Conservation (phyloP, 495 filamentous ascomycete genomes). For the Rhypophila decipiens region DNA sequence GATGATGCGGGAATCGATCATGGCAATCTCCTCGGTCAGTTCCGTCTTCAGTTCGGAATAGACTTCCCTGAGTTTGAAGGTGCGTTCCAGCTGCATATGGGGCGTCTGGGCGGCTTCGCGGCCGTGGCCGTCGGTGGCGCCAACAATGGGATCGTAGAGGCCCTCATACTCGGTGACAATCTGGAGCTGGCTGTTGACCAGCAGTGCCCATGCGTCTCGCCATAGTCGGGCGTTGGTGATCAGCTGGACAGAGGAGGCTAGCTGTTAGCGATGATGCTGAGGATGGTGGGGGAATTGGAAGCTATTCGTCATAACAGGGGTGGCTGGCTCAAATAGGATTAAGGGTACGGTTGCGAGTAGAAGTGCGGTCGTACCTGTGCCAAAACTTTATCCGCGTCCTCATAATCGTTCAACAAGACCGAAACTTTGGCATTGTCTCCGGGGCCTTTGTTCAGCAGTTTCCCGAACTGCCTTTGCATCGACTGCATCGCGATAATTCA, state of each 20-base stretch:
- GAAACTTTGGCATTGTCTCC: conserved; percentile 76
- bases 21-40: conserved; percentile 63
- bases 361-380: conserved; percentile 54
- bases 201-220: conserved; percentile 77
- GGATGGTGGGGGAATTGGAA: not conserved
- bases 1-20: conserved; percentile 68
- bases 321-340: too few species aligned
- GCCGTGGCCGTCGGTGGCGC: conserved; percentile 46
- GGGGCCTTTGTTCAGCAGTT: conserved; percentile 58
- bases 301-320: too few species aligned
- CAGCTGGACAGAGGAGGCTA: conserved; percentile 52
- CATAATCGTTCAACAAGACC: conserved; percentile 72
- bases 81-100: conserved; percentile 55
- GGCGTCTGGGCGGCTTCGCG: conserved; percentile 58
- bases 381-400: conserved; percentile 75
- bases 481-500: conserved; percentile 60
- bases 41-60: conserved; percentile 73
- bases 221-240: conserved; percentile 74
- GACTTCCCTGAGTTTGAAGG: conserved; percentile 57
- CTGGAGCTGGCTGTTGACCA: conserved; percentile 65
- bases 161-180: conserved; percentile 66
- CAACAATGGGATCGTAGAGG: conserved; percentile 78
- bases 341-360: too few species aligned
- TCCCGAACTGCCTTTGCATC: conserved; percentile 70
- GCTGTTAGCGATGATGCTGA: conserved; percentile 6